A percentile compares a stretch with the other conserved stretches of the same genome.
Conservation (phyloP, 208 protist species). For the Leptomonas seymouri region DNA sequence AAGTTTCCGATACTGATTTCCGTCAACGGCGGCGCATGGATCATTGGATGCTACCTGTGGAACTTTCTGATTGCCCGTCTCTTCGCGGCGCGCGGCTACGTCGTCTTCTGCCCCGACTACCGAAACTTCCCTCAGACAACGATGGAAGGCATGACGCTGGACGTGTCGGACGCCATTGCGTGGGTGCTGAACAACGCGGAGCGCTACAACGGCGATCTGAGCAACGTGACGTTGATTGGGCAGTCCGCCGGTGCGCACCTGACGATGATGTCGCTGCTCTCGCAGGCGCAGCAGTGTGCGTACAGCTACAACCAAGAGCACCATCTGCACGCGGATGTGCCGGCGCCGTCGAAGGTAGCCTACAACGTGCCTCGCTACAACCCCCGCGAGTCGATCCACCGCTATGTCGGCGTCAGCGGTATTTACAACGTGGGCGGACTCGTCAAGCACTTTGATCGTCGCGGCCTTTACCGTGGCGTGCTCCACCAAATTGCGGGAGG, state of each 20-base stretch:
- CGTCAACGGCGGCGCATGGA: slow-evolving; percentile 83
- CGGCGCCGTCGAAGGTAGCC: slow-evolving; percentile 41
- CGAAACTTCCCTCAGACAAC: slow-evolving; percentile 92
- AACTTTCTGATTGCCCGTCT: slow-evolving; percentile 73
- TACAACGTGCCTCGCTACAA: slow-evolving; percentile 90
- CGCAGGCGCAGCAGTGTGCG: slow-evolving; percentile 75
- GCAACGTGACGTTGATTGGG: slow-evolving; percentile 77
- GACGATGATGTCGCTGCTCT: slow-evolving; percentile 86
- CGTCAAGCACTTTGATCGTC: slow-evolving; percentile 55
- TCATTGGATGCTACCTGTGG: slow-evolving; percentile 87
- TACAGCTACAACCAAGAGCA: slow-evolving; percentile 36
- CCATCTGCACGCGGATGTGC: slow-evolving; percentile 32
- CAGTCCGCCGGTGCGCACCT: slow-evolving; percentile 88
- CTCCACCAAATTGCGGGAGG: slow-evolving; percentile 73
- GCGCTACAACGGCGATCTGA: slow-evolving; percentile 85
- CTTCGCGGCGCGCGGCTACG: slow-evolving; percentile 73
- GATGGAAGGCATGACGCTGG: slow-evolving; percentile 90
- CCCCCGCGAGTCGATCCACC: slow-evolving; percentile 76
- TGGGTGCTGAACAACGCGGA: slow-evolving; percentile 88
- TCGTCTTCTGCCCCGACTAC: slow-evolving; percentile 93
- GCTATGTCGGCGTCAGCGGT: slow-evolving; percentile 84
- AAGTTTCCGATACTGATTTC: slow-evolving; percentile 78
- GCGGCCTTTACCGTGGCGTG: slow-evolving; percentile 64
- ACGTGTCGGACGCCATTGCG: slow-evolving; percentile 84
- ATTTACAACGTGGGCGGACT: slow-evolving; percentile 83